Evolutionary conservation across 371 early-diverging fungal genomes (phyloP).

Genomic region (Rhizopus stolonifer): DNA sequence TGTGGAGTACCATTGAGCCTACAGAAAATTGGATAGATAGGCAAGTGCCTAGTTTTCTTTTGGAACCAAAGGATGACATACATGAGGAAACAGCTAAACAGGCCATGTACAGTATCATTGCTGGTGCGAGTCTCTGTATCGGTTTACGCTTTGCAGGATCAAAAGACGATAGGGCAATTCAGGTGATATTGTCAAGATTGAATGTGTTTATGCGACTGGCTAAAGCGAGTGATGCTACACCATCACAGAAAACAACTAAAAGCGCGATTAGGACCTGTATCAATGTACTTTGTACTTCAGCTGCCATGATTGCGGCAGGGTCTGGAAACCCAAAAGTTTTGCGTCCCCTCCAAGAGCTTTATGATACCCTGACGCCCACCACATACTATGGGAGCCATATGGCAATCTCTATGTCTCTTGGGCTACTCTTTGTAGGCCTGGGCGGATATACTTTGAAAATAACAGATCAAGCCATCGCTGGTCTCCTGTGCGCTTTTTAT

Average conservation of each 20-base stretch:
- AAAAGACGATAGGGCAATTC: constrained; percentile 51
- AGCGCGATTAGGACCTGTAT: constrained; percentile 58
- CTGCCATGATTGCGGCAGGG: constrained; percentile 82
- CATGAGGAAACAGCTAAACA: constrained; percentile 51
- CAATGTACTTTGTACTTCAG: constrained; percentile 63
- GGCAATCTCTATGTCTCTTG: constrained; percentile 82
- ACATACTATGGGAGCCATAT: constrained; percentile 80
- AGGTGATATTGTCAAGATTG: constrained; percentile 47
- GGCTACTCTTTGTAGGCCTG: constrained; percentile 79
- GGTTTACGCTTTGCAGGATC: constrained; percentile 85
- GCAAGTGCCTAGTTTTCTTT: constrained; percentile 66
- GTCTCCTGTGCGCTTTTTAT: constrained; percentile 72
- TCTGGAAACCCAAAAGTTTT: constrained; percentile 69
- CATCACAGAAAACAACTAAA: constrained; percentile 60
- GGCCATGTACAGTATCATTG: constrained; percentile 62
- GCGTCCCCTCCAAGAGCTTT: constrained; percentile 55
- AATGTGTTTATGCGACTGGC: constrained; percentile 51
- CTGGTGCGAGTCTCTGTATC: constrained; percentile 80
- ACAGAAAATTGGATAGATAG: constrained; percentile 65
- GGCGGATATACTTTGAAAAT: constrained; percentile 77
- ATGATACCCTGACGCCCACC: constrained; percentile 45
- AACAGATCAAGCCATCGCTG: constrained; percentile 68
- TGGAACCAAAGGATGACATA: not conserved
- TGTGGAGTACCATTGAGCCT: constrained; percentile 24
- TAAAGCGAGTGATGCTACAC: constrained; percentile 35